A percentile compares a stretch with the other conserved stretches of the same genome.
phyloP scores from a whole-genome alignment of 805 yeast genomes.

The Jamesozyma gamospora region DNA sequence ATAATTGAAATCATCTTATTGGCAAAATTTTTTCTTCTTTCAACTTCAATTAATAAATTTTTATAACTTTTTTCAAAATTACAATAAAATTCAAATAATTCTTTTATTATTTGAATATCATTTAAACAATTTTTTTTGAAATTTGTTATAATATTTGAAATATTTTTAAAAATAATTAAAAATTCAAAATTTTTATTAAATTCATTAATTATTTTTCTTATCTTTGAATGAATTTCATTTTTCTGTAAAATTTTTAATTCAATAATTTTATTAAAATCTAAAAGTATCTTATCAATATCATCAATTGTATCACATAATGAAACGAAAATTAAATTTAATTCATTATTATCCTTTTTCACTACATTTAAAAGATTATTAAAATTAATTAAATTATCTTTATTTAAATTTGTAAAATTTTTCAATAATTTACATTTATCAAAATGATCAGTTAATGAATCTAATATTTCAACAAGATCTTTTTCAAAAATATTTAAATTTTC shows the following conservation, averaged over 20 bases:
- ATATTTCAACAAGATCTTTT: constrained; percentile 55
- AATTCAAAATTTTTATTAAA: constrained; percentile 24
- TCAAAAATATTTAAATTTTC: constrained; percentile 30
- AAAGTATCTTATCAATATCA: constrained; percentile 20
- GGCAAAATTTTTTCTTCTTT: constrained; percentile 39
- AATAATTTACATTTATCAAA: constrained; percentile 61
- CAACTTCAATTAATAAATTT: constrained; percentile 41
- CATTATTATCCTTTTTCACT: constrained; percentile 42
- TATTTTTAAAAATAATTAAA: constrained; percentile 23
- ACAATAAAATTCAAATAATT: constrained; percentile 39
- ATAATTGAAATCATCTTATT: constrained; percentile 33
- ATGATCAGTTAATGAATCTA: constrained; percentile 68
- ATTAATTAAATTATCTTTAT: constrained; percentile 9
- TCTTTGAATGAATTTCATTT: constrained; percentile 10
- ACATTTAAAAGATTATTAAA: constrained; percentile 36
- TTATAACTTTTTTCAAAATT: constrained; percentile 44
- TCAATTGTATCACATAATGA: constrained; percentile 34
- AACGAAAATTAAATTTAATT: constrained; percentile 46
- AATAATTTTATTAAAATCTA: constrained; percentile 22
- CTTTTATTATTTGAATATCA: constrained; percentile 23
- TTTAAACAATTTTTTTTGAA: constrained; percentile 22
- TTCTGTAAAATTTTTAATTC: constrained; percentile 23
- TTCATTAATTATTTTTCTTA: constrained; percentile 14
- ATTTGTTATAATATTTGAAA: constrained; percentile 27
- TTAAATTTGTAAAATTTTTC: constrained; percentile 14